Evolutionary conservation across 75 land plant species (phyloP), one percentile per base, ranked within the genome.

Genomic region (Sequoiadendron giganteum): DNA sequence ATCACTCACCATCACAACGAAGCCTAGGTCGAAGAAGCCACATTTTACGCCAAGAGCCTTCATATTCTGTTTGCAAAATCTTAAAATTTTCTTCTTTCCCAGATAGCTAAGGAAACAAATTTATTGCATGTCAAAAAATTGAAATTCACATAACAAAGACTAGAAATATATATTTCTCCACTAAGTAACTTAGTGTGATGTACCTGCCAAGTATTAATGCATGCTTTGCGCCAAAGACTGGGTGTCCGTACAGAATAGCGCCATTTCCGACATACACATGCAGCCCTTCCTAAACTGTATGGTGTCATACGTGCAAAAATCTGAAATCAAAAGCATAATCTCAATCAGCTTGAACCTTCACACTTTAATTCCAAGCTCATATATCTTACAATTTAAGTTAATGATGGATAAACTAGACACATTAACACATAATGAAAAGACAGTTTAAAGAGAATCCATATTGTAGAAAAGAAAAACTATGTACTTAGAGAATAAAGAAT

Each of bases 191-290:
- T 54, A 39, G 10, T 25, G 34, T 21, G 77, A 10, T 83, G 39
- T 89, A 93, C 99, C 98, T 96, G 99, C 99, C 99, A 98, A n/a
- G 97, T 92, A 90, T 94, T 98, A 48, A 98, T 86, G 90, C 99
- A 98, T 3, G 97, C 99, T 90, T 61, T 89, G 45, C 96, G 97
- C 99, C 99, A 98, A 70, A 98, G 92, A 38, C 84, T 88, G 25
- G 99, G 99, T 87, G 89, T 94, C 14, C 99, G 92, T 73, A 94
- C 93, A 5, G 97, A 92, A 90, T 96, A 96, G 34, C 93, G 94
- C 99, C 99, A 98, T 83, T 98, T 98, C 70, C 98, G 94, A 88
- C 99, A 98, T 61, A 98, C 99, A 93, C 99, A 98, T 56, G 95
- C 91, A 49, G 98, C 99, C 89, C 91, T 92, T 36, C 99, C 99